Base-by-base conservation (phyloP, 2,329 filamentous ascomycete species). In the Botrytis porri region DNA sequence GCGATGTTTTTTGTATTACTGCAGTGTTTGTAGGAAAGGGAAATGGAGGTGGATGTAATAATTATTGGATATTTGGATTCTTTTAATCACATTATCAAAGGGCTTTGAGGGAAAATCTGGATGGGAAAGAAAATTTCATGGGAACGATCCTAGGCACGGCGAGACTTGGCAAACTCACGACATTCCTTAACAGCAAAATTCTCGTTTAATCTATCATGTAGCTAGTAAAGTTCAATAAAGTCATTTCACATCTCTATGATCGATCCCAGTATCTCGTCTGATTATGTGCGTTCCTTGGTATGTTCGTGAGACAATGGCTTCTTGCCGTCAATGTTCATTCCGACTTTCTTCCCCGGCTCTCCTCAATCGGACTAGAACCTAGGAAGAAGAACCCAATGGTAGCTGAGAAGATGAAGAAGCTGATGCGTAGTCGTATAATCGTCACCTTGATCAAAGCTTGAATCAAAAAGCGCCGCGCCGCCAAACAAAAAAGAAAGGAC, bases 321-420 rank as follows among this genome's bases (percentile, higher is more conserved):
- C 45, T 66, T 39, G 45, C 25, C 16, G 25, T 5, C 32, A 20
- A 37, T 16, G 12, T 7, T 22, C 0, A 48, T 48, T 6, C 0
- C 20, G 22, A 1, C 18, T 48, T 8, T 16, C 2, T 14, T 4
- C 35, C 18, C 6, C 2, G 35, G 29, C 12, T n/a, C 35, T 2
- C 12, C 37, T 8, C 4, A 22, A 29, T 22, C 5, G 8, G 2
- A 1, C 10, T 39, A 54, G n/a, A 14, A 2, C 20, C 14, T 2
- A 18, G 35, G 32, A 32, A 7, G 8, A n/a, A 7, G 35, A 22
- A 18, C 18, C 25, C 14, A 16, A 5, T 29, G 16, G 14, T 6
- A 14, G 3, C 10, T 1, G 5, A n/a, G 43, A 5, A 4, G 0
- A 14, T 14, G 12, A n/a, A n/a, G 43, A 5, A 4, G 0, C 16